These are phyloP conservation scores for Boletus tylopilopsis DNA, from an alignment of 768 basidiomycete genomes.

Conservation along the genomic window DNA sequence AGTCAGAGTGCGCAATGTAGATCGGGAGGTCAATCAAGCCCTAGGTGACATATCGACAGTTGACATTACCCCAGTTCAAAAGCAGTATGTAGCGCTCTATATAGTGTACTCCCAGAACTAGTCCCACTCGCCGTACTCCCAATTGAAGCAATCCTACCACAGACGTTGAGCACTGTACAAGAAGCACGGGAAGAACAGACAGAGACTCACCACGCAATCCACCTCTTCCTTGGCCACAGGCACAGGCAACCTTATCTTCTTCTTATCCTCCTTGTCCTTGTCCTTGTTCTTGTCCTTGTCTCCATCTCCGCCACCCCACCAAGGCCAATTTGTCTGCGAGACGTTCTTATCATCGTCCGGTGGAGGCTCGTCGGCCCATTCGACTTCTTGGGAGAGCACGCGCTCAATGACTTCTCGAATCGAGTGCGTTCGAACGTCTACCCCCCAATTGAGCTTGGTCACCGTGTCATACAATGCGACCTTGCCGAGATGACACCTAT, in stretches of 20 bases:
- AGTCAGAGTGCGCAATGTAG: too few relatives aligned
- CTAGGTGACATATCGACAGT: too few relatives aligned
- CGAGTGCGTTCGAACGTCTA: conserved; percentile 66
- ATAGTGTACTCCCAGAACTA: background rate
- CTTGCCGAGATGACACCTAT: conserved; percentile 83
- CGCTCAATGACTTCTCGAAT: conserved; percentile 72
- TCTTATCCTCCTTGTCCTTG: conserved; percentile 12
- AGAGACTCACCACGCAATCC: conserved; percentile 57
- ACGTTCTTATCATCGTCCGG: conserved; percentile 4
- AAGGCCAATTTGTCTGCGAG: conserved; percentile 16
- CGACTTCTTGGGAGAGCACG: conserved; percentile 49
- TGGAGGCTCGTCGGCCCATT: conserved; percentile 41
- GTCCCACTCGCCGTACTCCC: conserved; percentile 56
- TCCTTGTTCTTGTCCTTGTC: conserved; percentile 28
- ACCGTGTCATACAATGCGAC: conserved; percentile 85
- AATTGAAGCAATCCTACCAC: conserved; percentile 64
- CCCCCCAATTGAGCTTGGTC: conserved; percentile 72
- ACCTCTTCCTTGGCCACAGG: conserved; percentile 50
- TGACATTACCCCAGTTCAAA: too few relatives aligned
- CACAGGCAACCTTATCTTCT: conserved; percentile 33
- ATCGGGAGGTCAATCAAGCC: too few relatives aligned
- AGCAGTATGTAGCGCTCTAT: background rate
- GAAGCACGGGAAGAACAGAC: background rate
- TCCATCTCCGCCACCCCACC: conserved; percentile 29
- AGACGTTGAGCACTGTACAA: background rate